A percentile compares a stretch with the other conserved stretches of the same genome.
These are phyloP conservation scores for Trypanosoma melophagium DNA, from an alignment of 208 protist species.

Conservation along the genomic window DNA sequence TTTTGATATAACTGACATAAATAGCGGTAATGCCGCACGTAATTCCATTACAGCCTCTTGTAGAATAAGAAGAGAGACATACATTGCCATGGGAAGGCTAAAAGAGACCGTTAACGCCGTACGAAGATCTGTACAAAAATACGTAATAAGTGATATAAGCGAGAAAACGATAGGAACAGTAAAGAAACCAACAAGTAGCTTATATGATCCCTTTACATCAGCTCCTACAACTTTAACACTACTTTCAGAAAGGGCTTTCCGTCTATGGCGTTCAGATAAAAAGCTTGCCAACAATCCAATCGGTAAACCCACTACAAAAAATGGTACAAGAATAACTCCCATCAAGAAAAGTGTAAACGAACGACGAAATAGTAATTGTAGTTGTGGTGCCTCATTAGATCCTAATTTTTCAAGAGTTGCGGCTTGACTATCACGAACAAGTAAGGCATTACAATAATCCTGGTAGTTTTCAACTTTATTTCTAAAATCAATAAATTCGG, in stretches of 20 bases:
- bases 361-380: slow-evolving; percentile 69
- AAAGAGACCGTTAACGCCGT: slow-evolving; percentile 71
- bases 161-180: slow-evolving; percentile 62
- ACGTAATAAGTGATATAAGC: slow-evolving; percentile 59
- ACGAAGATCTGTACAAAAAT: slow-evolving; percentile 57
- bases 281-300: slow-evolving; percentile 68
- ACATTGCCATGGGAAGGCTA: slow-evolving; percentile 89
- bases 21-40: slow-evolving; percentile 77
- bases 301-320: slow-evolving; percentile 76
- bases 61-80: slow-evolving; percentile 84
- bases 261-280: slow-evolving; percentile 47
- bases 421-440: slow-evolving; percentile 85
- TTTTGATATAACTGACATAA: slow-evolving; percentile 84
- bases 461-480: slow-evolving; percentile 81
- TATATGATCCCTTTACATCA: slow-evolving; percentile 91
- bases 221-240: slow-evolving; percentile 88
- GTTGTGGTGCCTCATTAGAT: slow-evolving; percentile 48
- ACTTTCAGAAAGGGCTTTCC: slow-evolving; percentile 73
- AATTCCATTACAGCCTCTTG: slow-evolving; percentile 85
- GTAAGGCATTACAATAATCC: slow-evolving; percentile 75
- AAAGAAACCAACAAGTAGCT: slow-evolving; percentile 71
- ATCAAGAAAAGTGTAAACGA: slow-evolving; percentile 79
- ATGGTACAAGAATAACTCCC: slow-evolving; percentile 78
- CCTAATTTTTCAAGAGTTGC: slow-evolving; percentile 77
- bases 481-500: slow-evolving; percentile 68